phyloP scores from a whole-genome alignment of 2,329 filamentous ascomycete species.

The Paraphaeosphaeria sporulosa region DNA sequence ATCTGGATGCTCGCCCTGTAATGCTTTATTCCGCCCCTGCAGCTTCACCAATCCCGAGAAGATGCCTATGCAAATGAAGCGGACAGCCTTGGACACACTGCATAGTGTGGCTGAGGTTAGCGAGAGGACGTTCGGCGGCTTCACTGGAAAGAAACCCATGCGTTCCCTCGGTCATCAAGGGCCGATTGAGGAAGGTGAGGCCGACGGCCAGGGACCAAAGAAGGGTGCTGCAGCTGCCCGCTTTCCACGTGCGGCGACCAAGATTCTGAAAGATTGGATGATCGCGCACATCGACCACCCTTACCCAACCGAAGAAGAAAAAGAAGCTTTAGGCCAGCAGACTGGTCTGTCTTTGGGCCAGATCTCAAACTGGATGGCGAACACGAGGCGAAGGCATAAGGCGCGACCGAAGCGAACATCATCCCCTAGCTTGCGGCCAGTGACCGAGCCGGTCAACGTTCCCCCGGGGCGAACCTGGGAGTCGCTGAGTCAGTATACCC shows the following conservation, averaged over 20 bases:
- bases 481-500: slow-evolving; percentile 43
- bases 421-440: slow-evolving; percentile 72
- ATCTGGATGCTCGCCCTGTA: slow-evolving; percentile 55
- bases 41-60: slow-evolving; percentile 52
- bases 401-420: slow-evolving; percentile 71
- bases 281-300: slow-evolving; percentile 80
- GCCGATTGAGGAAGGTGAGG: slow-evolving; percentile 42
- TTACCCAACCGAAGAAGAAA: slow-evolving; percentile 88
- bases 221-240: slow-evolving; percentile 50
- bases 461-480: slow-evolving; percentile 68
- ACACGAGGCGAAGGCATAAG: slow-evolving; percentile 84
- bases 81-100: slow-evolving; percentile 56
- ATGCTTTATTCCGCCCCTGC: slow-evolving; percentile 57
- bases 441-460: slow-evolving; percentile 75
- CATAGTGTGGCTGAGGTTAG: slow-evolving; percentile 55
- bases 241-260: slow-evolving; percentile 81
- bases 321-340: slow-evolving; percentile 76
- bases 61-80: slow-evolving; percentile 39
- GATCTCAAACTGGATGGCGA: slow-evolving; percentile 92
- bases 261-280: slow-evolving; percentile 85
- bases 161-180: slow-evolving; percentile 45
- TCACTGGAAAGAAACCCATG: slow-evolving; percentile 50
- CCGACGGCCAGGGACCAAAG: slow-evolving; percentile 37
- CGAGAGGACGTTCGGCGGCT: slow-evolving; percentile 39
- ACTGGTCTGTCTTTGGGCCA: slow-evolving; percentile 85